Evolutionary conservation across 2,329 filamentous ascomycete genomes (phyloP).

Genomic region (Pseudogymnoascus sp.): DNA sequence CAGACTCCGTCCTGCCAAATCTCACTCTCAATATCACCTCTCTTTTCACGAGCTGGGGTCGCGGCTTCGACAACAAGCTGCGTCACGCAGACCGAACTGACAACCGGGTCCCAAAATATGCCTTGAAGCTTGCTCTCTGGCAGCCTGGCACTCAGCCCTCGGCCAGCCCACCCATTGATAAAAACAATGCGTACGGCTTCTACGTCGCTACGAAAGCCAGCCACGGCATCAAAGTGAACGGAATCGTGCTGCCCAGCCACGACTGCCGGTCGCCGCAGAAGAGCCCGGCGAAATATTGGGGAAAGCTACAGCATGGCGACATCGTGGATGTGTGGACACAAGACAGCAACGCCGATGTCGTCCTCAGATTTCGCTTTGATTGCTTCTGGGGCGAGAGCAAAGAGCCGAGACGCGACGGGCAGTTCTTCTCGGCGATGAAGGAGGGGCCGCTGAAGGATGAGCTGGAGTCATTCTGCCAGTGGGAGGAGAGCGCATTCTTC

Average conservation of each 20-base stretch:
- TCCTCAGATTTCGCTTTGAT: constrained; percentile 24
- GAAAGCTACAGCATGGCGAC: constrained; percentile 69
- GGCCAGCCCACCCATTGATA: constrained; percentile 44
- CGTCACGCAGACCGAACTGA: constrained; percentile 57
- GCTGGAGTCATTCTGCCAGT: constrained; percentile 21
- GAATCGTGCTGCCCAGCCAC: constrained; percentile 51
- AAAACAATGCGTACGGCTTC: constrained; percentile 39
- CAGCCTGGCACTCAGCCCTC: constrained; percentile 56
- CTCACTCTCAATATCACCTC: constrained; percentile 59
- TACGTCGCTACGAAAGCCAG: constrained; percentile 74
- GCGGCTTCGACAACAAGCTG: constrained; percentile 59
- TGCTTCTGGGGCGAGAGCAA: constrained; percentile 26
- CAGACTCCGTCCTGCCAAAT: constrained; percentile 55
- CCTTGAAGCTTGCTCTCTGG: constrained; percentile 71
- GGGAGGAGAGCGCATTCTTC: constrained; percentile 15
- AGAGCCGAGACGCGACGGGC: constrained; percentile 13
- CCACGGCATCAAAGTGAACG: constrained; percentile 69
- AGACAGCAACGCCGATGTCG: constrained; percentile 28
- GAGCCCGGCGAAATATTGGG: constrained; percentile 48
- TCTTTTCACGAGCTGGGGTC: constrained; percentile 69
- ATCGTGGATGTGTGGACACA: constrained; percentile 62
- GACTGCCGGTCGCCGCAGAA: constrained; percentile 45
- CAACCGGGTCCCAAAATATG: constrained; percentile 69
- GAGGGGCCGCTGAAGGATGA: constrained; percentile 18
- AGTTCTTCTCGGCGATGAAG: constrained; percentile 19